A percentile compares a stretch with the other conserved stretches of the same genome.
Evolutionary conservation across 495 filamentous ascomycete genomes (phyloP).

Genomic region (Amniculicola lignicola): DNA sequence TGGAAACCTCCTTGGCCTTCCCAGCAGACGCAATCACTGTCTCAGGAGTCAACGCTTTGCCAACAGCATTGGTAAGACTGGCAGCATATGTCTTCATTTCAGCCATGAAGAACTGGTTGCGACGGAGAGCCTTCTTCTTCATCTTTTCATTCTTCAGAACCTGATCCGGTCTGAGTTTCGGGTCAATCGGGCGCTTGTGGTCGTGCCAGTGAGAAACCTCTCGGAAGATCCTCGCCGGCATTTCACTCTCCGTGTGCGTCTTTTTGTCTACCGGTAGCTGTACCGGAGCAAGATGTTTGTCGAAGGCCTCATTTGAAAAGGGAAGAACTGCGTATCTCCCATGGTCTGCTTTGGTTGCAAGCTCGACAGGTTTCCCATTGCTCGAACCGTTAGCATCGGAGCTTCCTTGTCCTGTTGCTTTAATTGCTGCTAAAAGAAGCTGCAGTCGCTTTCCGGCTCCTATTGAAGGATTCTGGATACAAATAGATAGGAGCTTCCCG

Average conservation of each 20-base stretch:
- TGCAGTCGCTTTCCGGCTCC: slow-evolving; percentile 6
- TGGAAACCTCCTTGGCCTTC: slow-evolving; percentile 20
- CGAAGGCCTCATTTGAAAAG: slow-evolving; percentile 58
- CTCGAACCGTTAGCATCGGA: too few species aligned
- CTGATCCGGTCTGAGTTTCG: slow-evolving; percentile 30
- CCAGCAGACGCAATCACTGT: slow-evolving; percentile 50
- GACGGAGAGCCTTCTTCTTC: slow-evolving; percentile 39
- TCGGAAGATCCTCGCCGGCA: slow-evolving; percentile 46
- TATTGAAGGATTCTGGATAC: slow-evolving; percentile 3
- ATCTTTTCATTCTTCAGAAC: slow-evolving; percentile 18
- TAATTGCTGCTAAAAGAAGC: slow-evolving; percentile 12
- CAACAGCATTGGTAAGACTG: slow-evolving; percentile 63
- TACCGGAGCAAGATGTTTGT: slow-evolving; percentile 56
- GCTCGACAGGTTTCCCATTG: too few species aligned
- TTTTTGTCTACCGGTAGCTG: slow-evolving; percentile 42
- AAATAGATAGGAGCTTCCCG: slow-evolving; percentile 54
- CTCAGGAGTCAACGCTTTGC: slow-evolving; percentile 62
- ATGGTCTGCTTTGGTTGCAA: too few species aligned
- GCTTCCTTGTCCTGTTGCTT: not conserved
- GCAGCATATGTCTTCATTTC: slow-evolving; percentile 67
- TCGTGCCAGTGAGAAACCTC: slow-evolving; percentile 69
- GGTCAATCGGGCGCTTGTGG: slow-evolving; percentile 49
- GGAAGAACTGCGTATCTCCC: slow-evolving; percentile 55
- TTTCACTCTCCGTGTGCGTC: slow-evolving; percentile 28
- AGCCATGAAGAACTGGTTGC: slow-evolving; percentile 55